phyloP scores from a whole-genome alignment of 805 yeast genomes.

The Yamadazyma takamatsuzukensis region DNA sequence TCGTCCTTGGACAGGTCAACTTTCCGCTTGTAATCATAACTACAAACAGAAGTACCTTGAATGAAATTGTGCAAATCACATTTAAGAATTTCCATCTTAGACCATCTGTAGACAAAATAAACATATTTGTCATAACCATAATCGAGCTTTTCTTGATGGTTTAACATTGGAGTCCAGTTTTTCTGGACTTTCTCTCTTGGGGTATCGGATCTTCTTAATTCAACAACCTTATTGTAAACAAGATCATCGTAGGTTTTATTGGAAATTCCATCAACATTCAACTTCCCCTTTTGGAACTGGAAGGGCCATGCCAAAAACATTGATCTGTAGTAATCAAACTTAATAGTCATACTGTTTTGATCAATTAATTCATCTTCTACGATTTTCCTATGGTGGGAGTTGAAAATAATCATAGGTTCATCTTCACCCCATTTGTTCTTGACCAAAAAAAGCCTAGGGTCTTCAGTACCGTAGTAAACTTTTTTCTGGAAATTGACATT shows the following conservation, averaged over 20 bases:
- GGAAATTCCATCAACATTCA: conserved; percentile 20
- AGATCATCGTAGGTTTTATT: conserved; percentile 11
- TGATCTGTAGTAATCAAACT: conserved; percentile 17
- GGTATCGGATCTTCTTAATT: conserved; percentile 13
- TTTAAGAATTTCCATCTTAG: conserved; percentile 10
- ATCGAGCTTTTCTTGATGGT: conserved; percentile 17
- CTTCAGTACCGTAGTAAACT: conserved; percentile 43
- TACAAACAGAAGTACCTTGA: conserved; percentile 10
- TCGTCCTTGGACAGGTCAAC: conserved; percentile 8
- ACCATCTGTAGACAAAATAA: conserved; percentile 32
- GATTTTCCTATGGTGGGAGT: conserved; percentile 22
- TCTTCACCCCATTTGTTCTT: conserved; percentile 28
- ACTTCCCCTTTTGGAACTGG: conserved; percentile 23
- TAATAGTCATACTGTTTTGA: conserved; percentile 16
- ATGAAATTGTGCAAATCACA: conserved; percentile 14
- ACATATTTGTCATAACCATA: conserved; percentile 25
- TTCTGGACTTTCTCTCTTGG: conserved; percentile 19
- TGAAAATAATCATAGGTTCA: conserved; percentile 48
- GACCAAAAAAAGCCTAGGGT: conserved; percentile 42
- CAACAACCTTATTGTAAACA: conserved; percentile 18
- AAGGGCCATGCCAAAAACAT: conserved; percentile 33
- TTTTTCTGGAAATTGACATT: conserved; percentile 18
- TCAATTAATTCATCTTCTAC: conserved; percentile 6
- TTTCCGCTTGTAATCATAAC: conserved; percentile 10
- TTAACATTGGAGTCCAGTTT: conserved; percentile 42